phyloP scores from a whole-genome alignment of 2,329 filamentous ascomycete species.

The Thelonectria blattea region DNA sequence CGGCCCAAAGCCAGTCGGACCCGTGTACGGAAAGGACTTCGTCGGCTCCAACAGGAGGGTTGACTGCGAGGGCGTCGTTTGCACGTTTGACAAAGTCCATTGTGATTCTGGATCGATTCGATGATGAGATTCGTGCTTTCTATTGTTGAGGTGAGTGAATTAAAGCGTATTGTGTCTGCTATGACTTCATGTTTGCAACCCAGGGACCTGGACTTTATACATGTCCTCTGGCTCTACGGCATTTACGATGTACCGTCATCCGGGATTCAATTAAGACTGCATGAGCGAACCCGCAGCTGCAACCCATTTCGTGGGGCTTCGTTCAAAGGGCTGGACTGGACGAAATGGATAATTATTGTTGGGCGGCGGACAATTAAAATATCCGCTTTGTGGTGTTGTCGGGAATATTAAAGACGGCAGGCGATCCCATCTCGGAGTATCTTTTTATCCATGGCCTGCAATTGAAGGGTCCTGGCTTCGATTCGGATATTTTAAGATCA shows the following conservation, averaged over 20 bases:
- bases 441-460: neutral
- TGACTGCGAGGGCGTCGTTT: conserved; percentile 54
- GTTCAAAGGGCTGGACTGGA: neutral
- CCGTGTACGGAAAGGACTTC: conserved; percentile 49
- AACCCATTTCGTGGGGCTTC: too few species aligned
- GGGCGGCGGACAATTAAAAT: neutral
- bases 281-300: too few species aligned
- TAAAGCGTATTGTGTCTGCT: neutral
- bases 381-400: neutral
- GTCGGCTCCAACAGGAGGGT: conserved; percentile 48
- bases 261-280: too few species aligned
- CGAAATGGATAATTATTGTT: neutral
- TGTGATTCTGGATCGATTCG: neutral
- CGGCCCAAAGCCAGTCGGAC: conserved; percentile 60
- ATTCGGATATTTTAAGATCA: neutral
- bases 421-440: neutral
- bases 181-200: too few species aligned
- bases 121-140: neutral
- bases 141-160: neutral
- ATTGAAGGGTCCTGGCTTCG: too few species aligned
- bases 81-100: neutral
- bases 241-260: too few species aligned
- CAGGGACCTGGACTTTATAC: too few species aligned
- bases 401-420: neutral
- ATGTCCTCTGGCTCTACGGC: too few species aligned